Conservation (phyloP, 352 stramenopile genomes). For the Phytophthora macrochlamydospora region DNA sequence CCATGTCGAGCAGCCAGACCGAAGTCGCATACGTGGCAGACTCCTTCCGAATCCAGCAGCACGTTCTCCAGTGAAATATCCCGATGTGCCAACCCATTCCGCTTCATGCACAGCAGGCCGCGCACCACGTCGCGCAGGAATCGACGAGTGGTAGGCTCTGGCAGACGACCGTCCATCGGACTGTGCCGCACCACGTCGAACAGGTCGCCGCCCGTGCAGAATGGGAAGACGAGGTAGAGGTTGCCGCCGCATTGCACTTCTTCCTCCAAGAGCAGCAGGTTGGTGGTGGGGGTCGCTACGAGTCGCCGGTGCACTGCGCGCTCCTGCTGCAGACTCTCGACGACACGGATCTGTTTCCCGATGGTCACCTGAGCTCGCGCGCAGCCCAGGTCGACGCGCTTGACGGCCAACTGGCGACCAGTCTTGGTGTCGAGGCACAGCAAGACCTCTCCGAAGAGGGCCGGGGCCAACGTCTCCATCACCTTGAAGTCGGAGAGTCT, state of each 20-base stretch:
- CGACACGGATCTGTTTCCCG: constrained; percentile 39
- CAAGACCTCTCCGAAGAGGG: constrained; percentile 64
- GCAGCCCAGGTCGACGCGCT: constrained; percentile 49
- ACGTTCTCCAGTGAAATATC: constrained; percentile 75
- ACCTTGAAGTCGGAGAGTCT: constrained; percentile 46
- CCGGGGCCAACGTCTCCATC: constrained; percentile 46
- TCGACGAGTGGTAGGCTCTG: constrained; percentile 35
- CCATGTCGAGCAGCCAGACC: constrained; percentile 38
- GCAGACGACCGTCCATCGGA: constrained; percentile 32
- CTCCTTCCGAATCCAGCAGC: constrained; percentile 41
- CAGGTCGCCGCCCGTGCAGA: constrained; percentile 56
- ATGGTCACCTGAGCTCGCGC: constrained; percentile 44
- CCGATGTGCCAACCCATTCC: constrained; percentile 56
- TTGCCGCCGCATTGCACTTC: constrained; percentile 44
- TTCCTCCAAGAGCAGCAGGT: constrained; percentile 55
- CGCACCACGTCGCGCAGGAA: constrained; percentile 48
- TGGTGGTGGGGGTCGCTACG: constrained; percentile 29
- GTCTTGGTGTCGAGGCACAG: constrained; percentile 49
- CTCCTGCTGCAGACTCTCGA: constrained; percentile 58
- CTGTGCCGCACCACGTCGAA: constrained; percentile 56
- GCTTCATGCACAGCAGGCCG: constrained; percentile 42
- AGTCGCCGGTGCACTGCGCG: constrained; percentile 52
- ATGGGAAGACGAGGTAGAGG: constrained; percentile 62
- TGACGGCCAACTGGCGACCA: constrained; percentile 51
- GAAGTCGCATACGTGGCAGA: constrained; percentile 63